phyloP scores from a whole-genome alignment of 2,329 filamentous ascomycete species.

The Phyllosticta citriasiana region DNA sequence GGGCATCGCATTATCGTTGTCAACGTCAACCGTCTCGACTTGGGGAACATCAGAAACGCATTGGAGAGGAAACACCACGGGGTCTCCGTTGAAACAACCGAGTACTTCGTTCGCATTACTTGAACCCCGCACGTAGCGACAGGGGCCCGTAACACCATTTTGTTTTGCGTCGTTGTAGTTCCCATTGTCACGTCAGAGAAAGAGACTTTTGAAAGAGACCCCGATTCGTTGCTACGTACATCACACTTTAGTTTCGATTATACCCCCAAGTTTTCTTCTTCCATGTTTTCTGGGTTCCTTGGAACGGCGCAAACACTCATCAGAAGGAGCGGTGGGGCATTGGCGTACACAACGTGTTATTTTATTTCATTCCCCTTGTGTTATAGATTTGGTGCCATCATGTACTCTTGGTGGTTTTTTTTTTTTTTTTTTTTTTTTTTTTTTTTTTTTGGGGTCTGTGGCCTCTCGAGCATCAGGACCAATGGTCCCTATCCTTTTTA shows the following conservation, averaged over 20 bases:
- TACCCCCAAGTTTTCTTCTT: constrained; percentile 5
- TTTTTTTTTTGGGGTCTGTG: not conserved
- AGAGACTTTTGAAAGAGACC: constrained; percentile 4
- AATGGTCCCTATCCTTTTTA: not conserved
- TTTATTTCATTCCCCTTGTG: not conserved
- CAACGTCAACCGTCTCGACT: not conserved
- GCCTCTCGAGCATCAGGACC: not conserved
- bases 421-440: not conserved
- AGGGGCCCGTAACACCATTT: not conserved
- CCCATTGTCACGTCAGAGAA: constrained; percentile 3
- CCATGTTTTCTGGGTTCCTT: constrained; percentile 3
- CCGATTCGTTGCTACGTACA: constrained; percentile 6
- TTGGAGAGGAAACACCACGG: not conserved
- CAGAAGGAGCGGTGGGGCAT: not conserved
- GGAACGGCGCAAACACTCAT: constrained; percentile 1
- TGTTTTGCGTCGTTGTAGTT: constrained; percentile 4
- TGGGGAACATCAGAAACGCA: not conserved
- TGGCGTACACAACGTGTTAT: not conserved
- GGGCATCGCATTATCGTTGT: not conserved
- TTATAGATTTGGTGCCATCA: constrained; percentile 3
- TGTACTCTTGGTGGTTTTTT: not conserved
- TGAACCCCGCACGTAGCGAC: not conserved
- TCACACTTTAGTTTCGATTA: constrained; percentile 5
- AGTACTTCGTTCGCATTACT: not conserved
- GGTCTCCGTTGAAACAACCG: not conserved